Evolutionary conservation across 352 stramenopile genomes (phyloP), one percentile per base, ranked within the genome.

Genomic region (Phytophthora sp.): DNA sequence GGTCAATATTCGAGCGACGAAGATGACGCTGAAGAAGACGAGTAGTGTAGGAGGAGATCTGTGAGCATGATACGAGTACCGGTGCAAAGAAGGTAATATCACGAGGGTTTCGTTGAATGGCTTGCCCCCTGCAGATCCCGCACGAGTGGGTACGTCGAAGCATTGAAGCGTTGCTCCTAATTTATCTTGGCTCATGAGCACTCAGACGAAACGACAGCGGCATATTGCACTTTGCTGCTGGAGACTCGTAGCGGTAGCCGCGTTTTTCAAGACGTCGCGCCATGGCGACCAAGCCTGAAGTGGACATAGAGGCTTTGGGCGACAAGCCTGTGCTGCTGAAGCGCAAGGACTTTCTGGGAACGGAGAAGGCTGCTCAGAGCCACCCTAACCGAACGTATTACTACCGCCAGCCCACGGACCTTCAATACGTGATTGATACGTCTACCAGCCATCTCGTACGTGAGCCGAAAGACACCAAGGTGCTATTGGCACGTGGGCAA

Each of bases 361-460:
- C 71, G 23, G 86, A 94, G 52, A 84, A 85, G 56, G 80, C 65
- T 18, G 82, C 81, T 8, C 82, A 89, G 56, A 77, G 55, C 50
- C 80, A 91, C 52, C 78, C 84, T 2, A 88, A 89, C 35, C 77
- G 87, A 26, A 90, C 82, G 27, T 94, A 93, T 64, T 94, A 91
- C 56, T 96, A 86, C 59, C 77, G 79, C 30, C 91, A 92, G 51
- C 51, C 76, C 7, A 74, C 76, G 4, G 85, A 97, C 45, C 64
- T 94, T 0, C 80, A 91, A 62, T 74, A 89, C 20, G 69, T 96
- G 39, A 81, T 97, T 47, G 83, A 91, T 30, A 63, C 73, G 23
- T 84, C 86, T 27, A 93, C 86, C 7, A 83, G 65, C 16, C 89
- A 92, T 57, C 74, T 97, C 18, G 70, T 76, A 4, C 70, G 66